Base-by-base conservation (phyloP, 441 rosid genomes). In the Breynia disticha region DNA sequence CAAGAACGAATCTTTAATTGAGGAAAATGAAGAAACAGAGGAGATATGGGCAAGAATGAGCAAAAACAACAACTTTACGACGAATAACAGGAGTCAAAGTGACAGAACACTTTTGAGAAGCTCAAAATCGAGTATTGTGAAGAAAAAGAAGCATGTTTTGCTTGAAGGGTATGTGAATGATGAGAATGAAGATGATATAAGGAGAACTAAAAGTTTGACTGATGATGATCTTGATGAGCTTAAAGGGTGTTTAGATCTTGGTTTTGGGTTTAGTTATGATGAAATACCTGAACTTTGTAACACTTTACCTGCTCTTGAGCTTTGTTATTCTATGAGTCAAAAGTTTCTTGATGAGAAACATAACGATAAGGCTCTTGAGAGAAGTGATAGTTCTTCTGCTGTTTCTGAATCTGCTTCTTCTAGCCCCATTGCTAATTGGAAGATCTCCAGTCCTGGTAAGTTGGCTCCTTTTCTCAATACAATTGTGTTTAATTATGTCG, bases 221-320 rank as follows among this genome's bases (percentile, higher is more conserved):
- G 97, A 80, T 60, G 97, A 89, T 50, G 95, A 89, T 68, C 88
- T 89, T 7, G 90, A 86, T 61, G 95, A 89, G 75, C 76, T 89
- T 0, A 89, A 89, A 60, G 97, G 95, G 22, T 89, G 97, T 55
- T 75, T 86, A 72, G 97, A 89, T 84, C 90, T 89, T n/a, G 97
- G 97, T 0, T 89, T 89, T 63, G 95, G 95, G 0, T 89, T 89
- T 50, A 84, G 78, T 39, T 89, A 89, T 56, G 90, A 89, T 17
- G 95, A 89, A 76, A 89, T 89, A 32, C 97, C 97, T 60, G 97
- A 89, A 76, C 94, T 89, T 24, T 89, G 97, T 63, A 86, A 78
- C 54, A 89, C 97, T 21, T 71, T 89, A 68, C 97, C 97, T 5
- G 97, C 97, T 16, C 95, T 89, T 16, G 95, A 89, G 81, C 81